phyloP scores from a whole-genome alignment of 805 yeast genomes.

The Saturnispora halmiae region DNA sequence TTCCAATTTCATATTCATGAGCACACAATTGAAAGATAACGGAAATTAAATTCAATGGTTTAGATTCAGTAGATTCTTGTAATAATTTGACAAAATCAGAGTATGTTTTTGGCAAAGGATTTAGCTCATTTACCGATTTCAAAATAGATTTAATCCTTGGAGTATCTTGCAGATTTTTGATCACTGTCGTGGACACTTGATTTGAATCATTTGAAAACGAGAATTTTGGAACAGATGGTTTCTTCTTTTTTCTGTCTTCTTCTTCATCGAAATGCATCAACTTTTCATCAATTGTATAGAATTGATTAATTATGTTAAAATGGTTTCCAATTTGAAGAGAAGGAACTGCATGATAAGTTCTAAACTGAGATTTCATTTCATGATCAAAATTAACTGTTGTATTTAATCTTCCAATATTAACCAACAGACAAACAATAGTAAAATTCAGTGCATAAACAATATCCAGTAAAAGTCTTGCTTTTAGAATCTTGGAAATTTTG shows the following conservation, averaged over 20 bases:
- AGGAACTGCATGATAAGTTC: conserved; percentile 93
- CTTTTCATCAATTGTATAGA: conserved; percentile 18
- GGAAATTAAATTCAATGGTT: conserved; percentile 53
- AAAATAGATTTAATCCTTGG: conserved; percentile 85
- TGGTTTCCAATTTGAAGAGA: conserved; percentile 65
- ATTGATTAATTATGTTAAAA: conserved; percentile 22
- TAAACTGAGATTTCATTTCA: conserved; percentile 86
- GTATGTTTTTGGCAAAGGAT: conserved; percentile 36
- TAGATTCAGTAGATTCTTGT: conserved; percentile 13
- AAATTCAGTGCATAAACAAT: conserved; percentile 30
- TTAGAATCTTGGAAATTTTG: conserved; percentile 73
- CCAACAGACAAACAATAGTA: conserved; percentile 52
- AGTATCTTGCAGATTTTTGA: conserved; percentile 86
- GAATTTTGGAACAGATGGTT: not conserved
- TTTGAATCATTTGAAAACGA: not conserved
- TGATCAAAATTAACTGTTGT: conserved; percentile 92
- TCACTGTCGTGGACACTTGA: not conserved
- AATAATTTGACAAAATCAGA: conserved; percentile 34
- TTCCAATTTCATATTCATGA: conserved; percentile 34
- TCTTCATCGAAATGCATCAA: conserved; percentile 16
- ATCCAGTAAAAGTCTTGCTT: conserved; percentile 68
- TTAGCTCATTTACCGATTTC: conserved; percentile 76
- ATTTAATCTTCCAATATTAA: conserved; percentile 88
- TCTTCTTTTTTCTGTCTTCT: conserved; percentile 12
- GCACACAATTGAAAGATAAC: conserved; percentile 67